phyloP scores from a whole-genome alignment of 2,329 filamentous ascomycete genomes.

The Aureobasidium sp. region DNA sequence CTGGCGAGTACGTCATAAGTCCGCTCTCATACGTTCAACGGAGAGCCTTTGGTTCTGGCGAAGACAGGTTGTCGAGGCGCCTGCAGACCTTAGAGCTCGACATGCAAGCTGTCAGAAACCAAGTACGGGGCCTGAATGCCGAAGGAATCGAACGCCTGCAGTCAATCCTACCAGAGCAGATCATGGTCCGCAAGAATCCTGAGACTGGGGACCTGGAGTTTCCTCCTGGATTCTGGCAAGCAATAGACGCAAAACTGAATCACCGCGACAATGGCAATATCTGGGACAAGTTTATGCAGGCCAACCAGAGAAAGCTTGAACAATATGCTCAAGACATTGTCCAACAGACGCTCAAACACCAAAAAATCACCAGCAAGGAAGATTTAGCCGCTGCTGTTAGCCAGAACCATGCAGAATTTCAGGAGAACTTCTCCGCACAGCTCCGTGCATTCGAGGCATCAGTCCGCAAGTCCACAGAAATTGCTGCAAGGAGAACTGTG shows the following conservation, averaged over 20 bases:
- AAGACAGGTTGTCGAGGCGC: not conserved
- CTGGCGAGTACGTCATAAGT: conserved; percentile 5
- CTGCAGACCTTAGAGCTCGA: conserved; percentile 6
- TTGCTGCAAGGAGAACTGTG: conserved; percentile 1
- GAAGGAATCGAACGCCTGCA: conserved; percentile 33
- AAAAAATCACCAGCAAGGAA: conserved; percentile 19
- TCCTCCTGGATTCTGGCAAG: conserved; percentile 58
- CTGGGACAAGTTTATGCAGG: conserved; percentile 25
- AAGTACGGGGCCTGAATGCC: conserved; percentile 7
- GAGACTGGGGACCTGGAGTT: conserved; percentile 49
- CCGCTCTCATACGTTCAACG: conserved; percentile 1
- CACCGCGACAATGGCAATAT: conserved; percentile 34
- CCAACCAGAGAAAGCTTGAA: conserved; percentile 36
- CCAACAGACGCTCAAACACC: conserved; percentile 13
- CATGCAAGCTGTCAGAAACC: conserved; percentile 2
- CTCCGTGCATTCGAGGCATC: conserved; percentile 13
- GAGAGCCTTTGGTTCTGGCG: not conserved
- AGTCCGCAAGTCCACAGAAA: conserved; percentile 8
- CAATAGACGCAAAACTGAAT: conserved; percentile 50
- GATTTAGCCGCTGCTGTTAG: conserved; percentile 18
- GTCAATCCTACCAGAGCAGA: conserved; percentile 47
- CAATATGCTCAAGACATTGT: conserved; percentile 21
- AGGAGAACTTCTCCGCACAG: conserved; percentile 15
- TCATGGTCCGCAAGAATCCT: conserved; percentile 48
- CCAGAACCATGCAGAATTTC: conserved; percentile 17